A percentile compares a stretch with the other conserved stretches of the same genome.
Conservation (phyloP, 1,284 basidiomycete species). For the Sporisorium iseilematis-ciliati region DNA sequence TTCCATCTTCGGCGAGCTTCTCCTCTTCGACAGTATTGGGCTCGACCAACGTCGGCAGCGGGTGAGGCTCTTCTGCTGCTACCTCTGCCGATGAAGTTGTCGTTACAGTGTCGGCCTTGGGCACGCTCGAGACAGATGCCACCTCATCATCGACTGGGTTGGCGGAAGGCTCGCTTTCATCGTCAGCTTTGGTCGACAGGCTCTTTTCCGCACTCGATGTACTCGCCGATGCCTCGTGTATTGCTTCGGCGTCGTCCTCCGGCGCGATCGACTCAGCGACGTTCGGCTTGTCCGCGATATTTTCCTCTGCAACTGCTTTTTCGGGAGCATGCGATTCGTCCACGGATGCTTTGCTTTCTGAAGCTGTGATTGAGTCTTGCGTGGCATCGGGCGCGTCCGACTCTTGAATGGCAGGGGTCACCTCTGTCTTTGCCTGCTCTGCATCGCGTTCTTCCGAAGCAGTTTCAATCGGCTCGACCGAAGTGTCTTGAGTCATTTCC, state of each 20-base stretch:
- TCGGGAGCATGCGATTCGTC: neutral
- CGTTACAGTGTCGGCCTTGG: neutral
- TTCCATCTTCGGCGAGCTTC: neutral
- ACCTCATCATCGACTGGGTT: neutral
- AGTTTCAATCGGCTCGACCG: constrained; percentile 1
- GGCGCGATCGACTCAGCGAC: neutral
- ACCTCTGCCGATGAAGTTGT: neutral
- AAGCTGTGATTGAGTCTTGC: neutral
- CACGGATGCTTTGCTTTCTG: neutral
- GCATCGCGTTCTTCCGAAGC: neutral
- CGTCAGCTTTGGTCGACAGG: neutral
- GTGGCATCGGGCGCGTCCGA: neutral
- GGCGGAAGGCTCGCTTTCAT: neutral
- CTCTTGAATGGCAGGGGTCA: too few relatives aligned
- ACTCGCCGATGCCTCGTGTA: neutral
- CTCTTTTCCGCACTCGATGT: neutral
- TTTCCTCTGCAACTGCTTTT: neutral
- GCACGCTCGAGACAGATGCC: neutral
- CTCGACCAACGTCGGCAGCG: too few relatives aligned
- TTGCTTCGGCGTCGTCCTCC: neutral
- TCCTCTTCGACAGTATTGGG: neutral
- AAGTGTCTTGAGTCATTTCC: neutral
- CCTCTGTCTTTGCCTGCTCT: constrained; percentile 2
- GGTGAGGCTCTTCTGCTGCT: neutral
- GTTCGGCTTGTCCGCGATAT: neutral